A percentile compares a stretch with the other conserved stretches of the same genome.
phyloP scores from a whole-genome alignment of 768 basidiomycete species.

The Baorangia bicolor region DNA sequence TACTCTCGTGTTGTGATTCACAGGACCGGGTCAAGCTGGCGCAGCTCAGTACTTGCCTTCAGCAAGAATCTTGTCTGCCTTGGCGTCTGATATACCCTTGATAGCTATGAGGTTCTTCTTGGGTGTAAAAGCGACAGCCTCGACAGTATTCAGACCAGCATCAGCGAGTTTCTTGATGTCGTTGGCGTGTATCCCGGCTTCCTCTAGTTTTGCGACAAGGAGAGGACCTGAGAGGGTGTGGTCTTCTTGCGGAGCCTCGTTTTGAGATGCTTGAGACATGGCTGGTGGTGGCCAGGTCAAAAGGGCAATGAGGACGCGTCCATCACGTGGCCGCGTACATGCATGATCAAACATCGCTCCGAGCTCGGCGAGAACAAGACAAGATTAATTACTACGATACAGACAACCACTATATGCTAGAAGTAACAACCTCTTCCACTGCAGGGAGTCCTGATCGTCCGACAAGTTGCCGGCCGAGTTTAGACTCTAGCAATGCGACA shows the following conservation, averaged over 20 bases:
- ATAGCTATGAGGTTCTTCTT: slow-evolving; percentile 89
- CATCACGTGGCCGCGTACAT: slow-evolving; percentile 34
- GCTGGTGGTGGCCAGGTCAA: neutral
- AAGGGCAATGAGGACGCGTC: slow-evolving; percentile 23
- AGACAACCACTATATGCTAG: neutral
- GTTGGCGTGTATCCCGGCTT: slow-evolving; percentile 83
- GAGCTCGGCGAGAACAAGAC: neutral
- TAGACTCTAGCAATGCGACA: slow-evolving; percentile 73
- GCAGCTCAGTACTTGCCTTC: slow-evolving; percentile 61
- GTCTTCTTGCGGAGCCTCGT: slow-evolving; percentile 49
- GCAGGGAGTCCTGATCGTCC: neutral
- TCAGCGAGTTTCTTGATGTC: slow-evolving; percentile 96
- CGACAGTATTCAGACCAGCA: slow-evolving; percentile 90
- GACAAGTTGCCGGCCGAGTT: slow-evolving; percentile 44
- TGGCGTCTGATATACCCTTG: slow-evolving; percentile 95
- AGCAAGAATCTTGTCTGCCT: slow-evolving; percentile 92
- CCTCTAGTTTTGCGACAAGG: slow-evolving; percentile 80
- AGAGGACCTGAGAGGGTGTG: slow-evolving; percentile 73
- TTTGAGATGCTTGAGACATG: slow-evolving; percentile 52
- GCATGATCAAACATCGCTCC: neutral
- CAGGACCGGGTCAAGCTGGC: neutral
- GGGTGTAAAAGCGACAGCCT: slow-evolving; percentile 94
- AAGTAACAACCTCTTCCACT: slow-evolving; percentile 2
- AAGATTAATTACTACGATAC: neutral
- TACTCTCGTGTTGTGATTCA: slow-evolving; percentile 32